Percentiles rank a stretch among this genome's conserved stretches.
phyloP scores from a whole-genome alignment of 2,329 filamentous ascomycete species.

The Penicillium palitans region DNA sequence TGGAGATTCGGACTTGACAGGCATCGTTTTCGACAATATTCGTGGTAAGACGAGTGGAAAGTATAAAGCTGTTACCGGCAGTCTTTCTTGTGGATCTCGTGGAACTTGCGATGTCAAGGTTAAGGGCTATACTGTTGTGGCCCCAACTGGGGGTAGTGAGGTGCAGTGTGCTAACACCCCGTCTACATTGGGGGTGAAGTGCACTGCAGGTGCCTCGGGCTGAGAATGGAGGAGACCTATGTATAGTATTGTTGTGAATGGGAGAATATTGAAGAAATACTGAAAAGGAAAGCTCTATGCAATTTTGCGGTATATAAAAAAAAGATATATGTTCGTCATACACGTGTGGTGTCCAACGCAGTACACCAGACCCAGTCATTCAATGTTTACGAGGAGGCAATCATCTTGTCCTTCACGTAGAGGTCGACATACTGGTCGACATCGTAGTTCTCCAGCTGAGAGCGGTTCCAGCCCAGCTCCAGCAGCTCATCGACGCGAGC shows the following conservation, averaged over 20 bases:
- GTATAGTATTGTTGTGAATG: no score
- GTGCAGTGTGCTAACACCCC: slow-evolving; percentile 40
- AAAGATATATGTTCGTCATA: slow-evolving; percentile 16
- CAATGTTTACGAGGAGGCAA: slow-evolving; percentile 28
- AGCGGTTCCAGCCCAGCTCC: slow-evolving; percentile 71
- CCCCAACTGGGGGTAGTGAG: slow-evolving; percentile 35
- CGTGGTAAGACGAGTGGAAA: slow-evolving; percentile 42
- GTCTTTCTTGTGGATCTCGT: slow-evolving; percentile 41
- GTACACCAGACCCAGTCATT: background rate
- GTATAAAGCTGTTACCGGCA: slow-evolving; percentile 38
- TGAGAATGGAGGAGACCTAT: slow-evolving; percentile 11
- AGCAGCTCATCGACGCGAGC: slow-evolving; percentile 79
- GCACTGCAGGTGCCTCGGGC: slow-evolving; percentile 38
- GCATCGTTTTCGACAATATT: slow-evolving; percentile 41
- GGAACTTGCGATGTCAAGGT: slow-evolving; percentile 44
- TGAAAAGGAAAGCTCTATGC: slow-evolving; percentile 11
- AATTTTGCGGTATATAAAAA: slow-evolving; percentile 20
- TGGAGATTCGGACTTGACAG: slow-evolving; percentile 37
- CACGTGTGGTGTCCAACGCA: slow-evolving; percentile 5
- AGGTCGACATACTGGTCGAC: slow-evolving; percentile 94
- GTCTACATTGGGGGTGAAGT: slow-evolving; percentile 33
- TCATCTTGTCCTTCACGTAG: slow-evolving; percentile 61
- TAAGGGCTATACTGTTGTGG: slow-evolving; percentile 35
- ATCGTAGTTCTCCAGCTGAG: slow-evolving; percentile 74
- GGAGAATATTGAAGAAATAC: background rate